Evolutionary conservation across 2,329 filamentous ascomycete species (phyloP).

Genomic region (Penicillium sp.): DNA sequence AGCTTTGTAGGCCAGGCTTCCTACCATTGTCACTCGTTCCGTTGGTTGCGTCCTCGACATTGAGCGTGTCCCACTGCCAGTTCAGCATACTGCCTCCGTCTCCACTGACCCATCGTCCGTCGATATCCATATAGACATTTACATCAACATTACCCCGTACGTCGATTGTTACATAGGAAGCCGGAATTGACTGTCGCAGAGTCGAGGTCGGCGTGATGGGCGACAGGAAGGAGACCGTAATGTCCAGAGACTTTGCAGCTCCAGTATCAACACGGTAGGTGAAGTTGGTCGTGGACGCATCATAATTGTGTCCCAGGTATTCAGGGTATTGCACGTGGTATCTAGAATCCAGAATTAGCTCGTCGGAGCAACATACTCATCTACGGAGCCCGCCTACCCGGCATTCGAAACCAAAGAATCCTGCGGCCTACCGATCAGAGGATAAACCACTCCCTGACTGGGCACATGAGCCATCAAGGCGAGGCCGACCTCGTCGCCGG

Average conservation of each 20-base stretch:
- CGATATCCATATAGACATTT: constrained; percentile 65
- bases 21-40: constrained; percentile 12
- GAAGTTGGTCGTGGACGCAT: constrained; percentile 70
- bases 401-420: constrained; percentile 55
- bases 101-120: constrained; percentile 81
- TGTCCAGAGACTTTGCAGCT: constrained; percentile 46
- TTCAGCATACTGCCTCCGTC: constrained; percentile 67
- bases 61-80: constrained; percentile 63
- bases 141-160: constrained; percentile 68
- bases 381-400: constrained; percentile 34
- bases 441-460: constrained; percentile 61
- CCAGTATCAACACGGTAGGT: constrained; percentile 61
- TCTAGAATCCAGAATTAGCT: constrained; percentile 33
- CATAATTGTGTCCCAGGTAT: constrained; percentile 65
- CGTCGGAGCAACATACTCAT: not conserved
- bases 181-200: constrained; percentile 77
- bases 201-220: constrained; percentile 81
- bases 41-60: constrained; percentile 41
- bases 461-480: constrained; percentile 64
- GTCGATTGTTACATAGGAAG: constrained; percentile 72
- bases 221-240: constrained; percentile 68
- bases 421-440: constrained; percentile 65
- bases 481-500: constrained; percentile 67
- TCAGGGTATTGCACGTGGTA: constrained; percentile 61
- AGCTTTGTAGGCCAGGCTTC: constrained; percentile 44